phyloP scores from a whole-genome alignment of 1,284 basidiomycete species.

The Sphaerobolus stellatus region DNA sequence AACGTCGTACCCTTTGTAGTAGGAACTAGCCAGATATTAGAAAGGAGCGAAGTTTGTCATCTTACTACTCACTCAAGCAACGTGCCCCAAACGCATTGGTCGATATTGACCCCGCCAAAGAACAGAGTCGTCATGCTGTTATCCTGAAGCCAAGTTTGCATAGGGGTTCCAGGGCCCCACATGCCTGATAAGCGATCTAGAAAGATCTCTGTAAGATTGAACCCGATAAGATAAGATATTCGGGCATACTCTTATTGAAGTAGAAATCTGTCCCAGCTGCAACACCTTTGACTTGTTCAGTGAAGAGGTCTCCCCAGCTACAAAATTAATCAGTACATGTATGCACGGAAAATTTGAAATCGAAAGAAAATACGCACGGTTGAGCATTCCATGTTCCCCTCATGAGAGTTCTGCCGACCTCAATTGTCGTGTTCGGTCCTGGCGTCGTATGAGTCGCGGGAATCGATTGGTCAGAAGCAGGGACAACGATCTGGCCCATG shows the following conservation, averaged over 20 bases:
- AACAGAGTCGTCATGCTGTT: constrained; percentile 20
- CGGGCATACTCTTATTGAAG: constrained; percentile 16
- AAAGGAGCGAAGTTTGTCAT: too few relatives aligned
- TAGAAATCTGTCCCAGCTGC: constrained; percentile 16
- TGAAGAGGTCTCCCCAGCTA: constrained; percentile 1
- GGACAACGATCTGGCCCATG: constrained; percentile 15
- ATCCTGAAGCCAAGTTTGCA: constrained; percentile 16
- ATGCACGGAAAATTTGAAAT: background rate
- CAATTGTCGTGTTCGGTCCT: constrained; percentile 11
- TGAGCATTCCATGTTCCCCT: constrained; percentile 17
- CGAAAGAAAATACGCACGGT: constrained; percentile 11
- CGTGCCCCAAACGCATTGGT: constrained; percentile 16
- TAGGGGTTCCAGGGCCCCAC: constrained; percentile 17
- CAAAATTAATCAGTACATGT: background rate
- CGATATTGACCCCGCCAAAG: constrained; percentile 17
- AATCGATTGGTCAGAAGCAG: background rate
- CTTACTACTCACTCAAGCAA: constrained; percentile 1
- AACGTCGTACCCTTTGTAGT: constrained; percentile 16
- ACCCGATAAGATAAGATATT: background rate
- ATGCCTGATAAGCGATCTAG: constrained; percentile 18
- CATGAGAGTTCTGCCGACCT: constrained; percentile 14
- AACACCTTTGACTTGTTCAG: constrained; percentile 7
- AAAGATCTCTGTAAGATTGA: background rate
- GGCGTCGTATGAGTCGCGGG: background rate
- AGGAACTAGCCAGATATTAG: background rate